Conservation (phyloP, 805 yeast genomes). For the Yamadazyma kitorensis region DNA sequence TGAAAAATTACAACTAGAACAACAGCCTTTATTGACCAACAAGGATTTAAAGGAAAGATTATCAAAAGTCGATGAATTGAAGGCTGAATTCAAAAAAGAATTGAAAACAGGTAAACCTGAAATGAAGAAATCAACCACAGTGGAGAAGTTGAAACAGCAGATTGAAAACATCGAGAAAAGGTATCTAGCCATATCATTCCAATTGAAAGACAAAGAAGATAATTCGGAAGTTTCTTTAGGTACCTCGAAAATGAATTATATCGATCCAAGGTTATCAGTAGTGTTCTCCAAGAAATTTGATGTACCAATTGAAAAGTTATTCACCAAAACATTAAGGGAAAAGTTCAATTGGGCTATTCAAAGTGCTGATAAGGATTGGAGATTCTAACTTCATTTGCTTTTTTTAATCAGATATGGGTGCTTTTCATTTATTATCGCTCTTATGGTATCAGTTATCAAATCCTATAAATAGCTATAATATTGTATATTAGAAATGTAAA, state of each 20-base stretch:
- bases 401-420: too few species aligned
- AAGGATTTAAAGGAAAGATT: conserved; percentile 59
- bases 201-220: conserved; percentile 88
- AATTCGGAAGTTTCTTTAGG: conserved; percentile 91
- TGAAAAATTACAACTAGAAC: conserved; percentile 64
- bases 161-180: conserved; percentile 70
- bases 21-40: conserved; percentile 50
- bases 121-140: conserved; percentile 46
- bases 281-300: conserved; percentile 80
- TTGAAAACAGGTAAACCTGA: conserved; percentile 56
- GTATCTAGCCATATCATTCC: conserved; percentile 64
- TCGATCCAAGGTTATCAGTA: conserved; percentile 89
- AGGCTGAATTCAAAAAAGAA: conserved; percentile 54
- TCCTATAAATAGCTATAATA: too few species aligned
- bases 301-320: conserved; percentile 90
- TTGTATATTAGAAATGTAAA: conserved; percentile 3
- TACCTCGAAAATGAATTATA: conserved; percentile 91
- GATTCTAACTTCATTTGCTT: too few species aligned
- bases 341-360: conserved; percentile 97
- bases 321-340: conserved; percentile 86
- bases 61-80: conserved; percentile 50
- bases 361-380: conserved; percentile 85
- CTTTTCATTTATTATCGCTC: too few species aligned
- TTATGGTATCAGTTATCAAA: too few species aligned
- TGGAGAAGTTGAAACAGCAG: conserved; percentile 71